Evolutionary conservation across 2,329 filamentous ascomycete species (phyloP).

Genomic region (Xylaria sp.): DNA sequence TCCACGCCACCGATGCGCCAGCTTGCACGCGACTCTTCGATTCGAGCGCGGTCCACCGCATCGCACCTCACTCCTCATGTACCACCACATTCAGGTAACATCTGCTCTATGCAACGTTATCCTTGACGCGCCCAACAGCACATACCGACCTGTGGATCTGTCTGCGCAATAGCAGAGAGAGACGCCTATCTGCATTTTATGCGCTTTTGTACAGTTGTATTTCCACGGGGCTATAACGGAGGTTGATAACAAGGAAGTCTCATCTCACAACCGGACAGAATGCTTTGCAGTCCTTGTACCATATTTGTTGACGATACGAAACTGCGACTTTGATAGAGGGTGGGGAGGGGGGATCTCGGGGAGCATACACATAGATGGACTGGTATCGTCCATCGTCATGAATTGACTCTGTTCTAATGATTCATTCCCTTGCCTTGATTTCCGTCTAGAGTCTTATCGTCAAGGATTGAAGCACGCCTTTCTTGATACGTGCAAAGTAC

Average conservation of each 20-base stretch:
- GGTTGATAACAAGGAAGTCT: slow-evolving; percentile 35
- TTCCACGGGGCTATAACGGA: slow-evolving; percentile 16
- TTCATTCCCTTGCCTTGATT: not conserved
- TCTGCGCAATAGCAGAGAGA: slow-evolving; percentile 12
- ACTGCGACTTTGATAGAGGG: slow-evolving; percentile 33
- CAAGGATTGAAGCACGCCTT: not conserved
- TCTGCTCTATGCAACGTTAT: slow-evolving; percentile 18
- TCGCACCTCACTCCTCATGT: slow-evolving; percentile 21
- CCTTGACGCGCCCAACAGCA: slow-evolving; percentile 7
- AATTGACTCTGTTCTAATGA: slow-evolving; percentile 38
- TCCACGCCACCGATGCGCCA: not conserved
- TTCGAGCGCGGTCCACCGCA: not conserved
- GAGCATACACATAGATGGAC: slow-evolving; percentile 44
- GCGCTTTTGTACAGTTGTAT: slow-evolving; percentile 28
- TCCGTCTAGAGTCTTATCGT: not conserved
- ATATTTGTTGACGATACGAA: slow-evolving; percentile 40
- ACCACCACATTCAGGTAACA: slow-evolving; percentile 31
- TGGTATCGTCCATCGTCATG: slow-evolving; percentile 39
- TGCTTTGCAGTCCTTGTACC: slow-evolving; percentile 37
- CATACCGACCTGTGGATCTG: not conserved
- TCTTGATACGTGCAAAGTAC: not conserved
- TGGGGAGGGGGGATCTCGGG: slow-evolving; percentile 16
- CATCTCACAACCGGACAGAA: slow-evolving; percentile 37
- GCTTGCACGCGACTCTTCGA: slow-evolving; percentile 3
- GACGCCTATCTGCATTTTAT: slow-evolving; percentile 5